Evolutionary conservation across 2,329 filamentous ascomycete species (phyloP).

Genomic region (Colletotrichum aenigma): DNA sequence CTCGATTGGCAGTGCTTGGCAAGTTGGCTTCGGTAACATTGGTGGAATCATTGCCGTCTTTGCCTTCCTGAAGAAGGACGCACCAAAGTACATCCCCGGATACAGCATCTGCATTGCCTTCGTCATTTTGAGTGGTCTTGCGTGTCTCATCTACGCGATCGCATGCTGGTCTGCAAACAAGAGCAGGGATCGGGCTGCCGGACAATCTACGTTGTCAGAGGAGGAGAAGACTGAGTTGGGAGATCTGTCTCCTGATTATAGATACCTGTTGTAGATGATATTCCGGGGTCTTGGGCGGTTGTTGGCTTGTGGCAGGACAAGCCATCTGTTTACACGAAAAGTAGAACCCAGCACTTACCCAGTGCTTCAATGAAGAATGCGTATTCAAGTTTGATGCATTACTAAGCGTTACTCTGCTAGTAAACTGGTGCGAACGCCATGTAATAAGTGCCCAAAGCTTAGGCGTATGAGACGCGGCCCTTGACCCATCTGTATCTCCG

Average conservation of each 20-base stretch:
- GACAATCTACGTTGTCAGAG: conserved; percentile 53
- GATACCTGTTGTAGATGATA: conserved; percentile 54
- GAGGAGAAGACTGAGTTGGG: conserved; percentile 66
- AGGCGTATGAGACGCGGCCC: not conserved
- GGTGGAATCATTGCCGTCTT: conserved; percentile 81
- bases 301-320: not conserved
- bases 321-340: not conserved
- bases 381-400: not conserved
- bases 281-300: not conserved
- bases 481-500: not conserved
- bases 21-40: conserved; percentile 79
- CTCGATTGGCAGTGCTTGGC: conserved; percentile 75
- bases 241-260: conserved; percentile 63
- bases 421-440: not conserved
- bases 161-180: conserved; percentile 66
- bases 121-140: conserved; percentile 67
- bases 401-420: not conserved
- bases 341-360: accelerated
- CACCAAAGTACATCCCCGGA: conserved; percentile 71
- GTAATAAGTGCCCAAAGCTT: not conserved
- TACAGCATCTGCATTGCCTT: conserved; percentile 82
- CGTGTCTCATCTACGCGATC: conserved; percentile 64
- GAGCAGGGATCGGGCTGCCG: conserved; percentile 55
- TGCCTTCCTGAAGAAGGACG: conserved; percentile 69
- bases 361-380: not conserved